Conservation (phyloP, 768 basidiomycete species). For the Boletus vermiculosoides region DNA sequence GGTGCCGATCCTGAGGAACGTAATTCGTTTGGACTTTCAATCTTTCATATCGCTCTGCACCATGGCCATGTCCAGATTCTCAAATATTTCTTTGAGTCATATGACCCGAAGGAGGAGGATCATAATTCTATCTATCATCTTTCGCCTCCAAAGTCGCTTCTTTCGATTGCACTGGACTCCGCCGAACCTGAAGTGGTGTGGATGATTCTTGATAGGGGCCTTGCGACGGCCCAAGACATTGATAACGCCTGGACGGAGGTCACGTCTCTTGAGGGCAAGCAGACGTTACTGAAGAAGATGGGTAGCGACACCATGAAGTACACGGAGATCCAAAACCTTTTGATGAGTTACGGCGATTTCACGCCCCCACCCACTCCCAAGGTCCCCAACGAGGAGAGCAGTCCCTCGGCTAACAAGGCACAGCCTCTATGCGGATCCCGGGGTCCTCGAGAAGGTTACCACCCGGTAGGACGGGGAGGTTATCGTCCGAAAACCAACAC, state of each 20-base stretch:
- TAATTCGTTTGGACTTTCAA: slow-evolving; percentile 54
- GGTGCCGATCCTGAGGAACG: slow-evolving; percentile 75
- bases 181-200: slow-evolving; percentile 62
- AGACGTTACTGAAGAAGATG: slow-evolving; percentile 22
- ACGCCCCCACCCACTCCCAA: slow-evolving; percentile 42
- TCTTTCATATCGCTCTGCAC: slow-evolving; percentile 65
- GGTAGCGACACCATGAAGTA: slow-evolving; percentile 36
- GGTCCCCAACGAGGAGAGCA: slow-evolving; percentile 8
- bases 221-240: slow-evolving; percentile 50
- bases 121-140: slow-evolving; percentile 46
- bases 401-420: slow-evolving; percentile 13
- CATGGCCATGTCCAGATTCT: slow-evolving; percentile 52
- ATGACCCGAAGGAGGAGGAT: slow-evolving; percentile 56
- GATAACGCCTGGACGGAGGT: slow-evolving; percentile 50
- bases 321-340: slow-evolving; percentile 51
- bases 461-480: slow-evolving; percentile 9
- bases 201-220: slow-evolving; percentile 58
- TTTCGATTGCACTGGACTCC: slow-evolving; percentile 59
- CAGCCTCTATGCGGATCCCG: slow-evolving; percentile 12
- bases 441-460: slow-evolving; percentile 4
- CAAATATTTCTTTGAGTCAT: slow-evolving; percentile 58
- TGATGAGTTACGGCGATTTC: slow-evolving; percentile 52
- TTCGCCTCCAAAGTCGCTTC: slow-evolving; percentile 41
- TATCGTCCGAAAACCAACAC: slow-evolving; percentile 6
- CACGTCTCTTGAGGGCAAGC: slow-evolving; percentile 37